phyloP scores from a whole-genome alignment of 139 green algal species.

The Tetraselmis striata region DNA sequence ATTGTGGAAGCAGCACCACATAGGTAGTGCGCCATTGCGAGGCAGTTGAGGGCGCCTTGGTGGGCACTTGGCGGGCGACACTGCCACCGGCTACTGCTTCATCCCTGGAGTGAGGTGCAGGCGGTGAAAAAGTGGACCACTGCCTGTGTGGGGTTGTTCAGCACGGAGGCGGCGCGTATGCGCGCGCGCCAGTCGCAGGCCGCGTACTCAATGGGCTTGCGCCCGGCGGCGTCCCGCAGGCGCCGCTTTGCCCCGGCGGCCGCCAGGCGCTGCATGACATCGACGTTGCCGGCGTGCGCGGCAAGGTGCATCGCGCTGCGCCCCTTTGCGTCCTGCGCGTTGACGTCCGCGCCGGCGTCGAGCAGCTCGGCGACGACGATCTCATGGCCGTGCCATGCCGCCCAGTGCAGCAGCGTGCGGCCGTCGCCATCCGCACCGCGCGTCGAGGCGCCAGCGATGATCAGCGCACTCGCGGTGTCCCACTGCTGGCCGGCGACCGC shows the following conservation, averaged over 20 bases:
- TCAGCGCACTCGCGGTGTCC: neutral
- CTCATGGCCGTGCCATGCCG: neutral
- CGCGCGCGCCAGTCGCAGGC: neutral
- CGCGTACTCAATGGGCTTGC: neutral
- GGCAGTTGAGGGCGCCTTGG: too few relatives aligned
- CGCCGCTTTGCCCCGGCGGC: neutral
- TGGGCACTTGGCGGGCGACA: too few relatives aligned
- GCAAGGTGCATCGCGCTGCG: neutral
- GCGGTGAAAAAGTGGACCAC: neutral
- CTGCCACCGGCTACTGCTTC: too few relatives aligned
- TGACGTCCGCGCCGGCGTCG: neutral
- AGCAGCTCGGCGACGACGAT: neutral
- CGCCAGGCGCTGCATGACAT: neutral
- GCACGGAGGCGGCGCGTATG: neutral
- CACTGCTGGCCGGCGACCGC: neutral
- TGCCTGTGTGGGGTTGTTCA: neutral
- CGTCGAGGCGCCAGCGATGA: neutral
- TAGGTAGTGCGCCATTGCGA: too few relatives aligned
- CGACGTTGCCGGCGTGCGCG: neutral
- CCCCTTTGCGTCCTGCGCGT: neutral
- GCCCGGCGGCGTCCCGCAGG: neutral
- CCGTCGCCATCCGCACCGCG: constrained; percentile 1
- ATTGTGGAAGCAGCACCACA: too few relatives aligned
- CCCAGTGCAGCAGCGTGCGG: constrained; percentile 15
- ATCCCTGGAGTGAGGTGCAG: neutral